Conservation (phyloP, 1,284 basidiomycete genomes). For the Anthracocystis setariae region DNA sequence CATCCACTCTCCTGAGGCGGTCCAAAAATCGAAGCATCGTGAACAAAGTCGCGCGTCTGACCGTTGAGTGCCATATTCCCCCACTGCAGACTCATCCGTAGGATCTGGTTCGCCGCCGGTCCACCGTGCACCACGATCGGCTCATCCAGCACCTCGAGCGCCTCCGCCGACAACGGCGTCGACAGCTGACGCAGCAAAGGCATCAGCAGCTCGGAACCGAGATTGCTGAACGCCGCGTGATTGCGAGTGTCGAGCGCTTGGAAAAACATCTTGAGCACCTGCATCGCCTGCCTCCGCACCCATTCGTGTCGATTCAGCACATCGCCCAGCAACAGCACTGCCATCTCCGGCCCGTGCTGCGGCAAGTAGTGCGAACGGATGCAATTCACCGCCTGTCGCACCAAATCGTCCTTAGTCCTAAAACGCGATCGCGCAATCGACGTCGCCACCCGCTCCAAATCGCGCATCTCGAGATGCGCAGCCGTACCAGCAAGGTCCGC, state of each 20-base stretch:
- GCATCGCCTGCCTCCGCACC: conserved; percentile 84
- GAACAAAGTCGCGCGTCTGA: conserved; percentile 46
- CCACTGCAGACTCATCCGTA: conserved; percentile 76
- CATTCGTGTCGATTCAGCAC: conserved; percentile 86
- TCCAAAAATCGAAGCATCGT: conserved; percentile 56
- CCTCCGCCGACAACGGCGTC: conserved; percentile 83
- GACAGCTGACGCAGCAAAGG: conserved; percentile 86
- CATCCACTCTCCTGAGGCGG: conserved; percentile 60
- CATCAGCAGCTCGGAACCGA: conserved; percentile 88
- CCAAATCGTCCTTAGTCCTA: conserved; percentile 90
- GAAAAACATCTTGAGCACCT: conserved; percentile 87
- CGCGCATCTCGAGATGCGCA: conserved; percentile 76
- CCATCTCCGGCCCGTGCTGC: conserved; percentile 76
- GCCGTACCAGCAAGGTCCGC: conserved; percentile 80
- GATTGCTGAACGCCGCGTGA: conserved; percentile 73
- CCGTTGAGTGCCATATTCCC: conserved; percentile 36
- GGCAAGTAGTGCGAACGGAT: conserved; percentile 82
- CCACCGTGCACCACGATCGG: conserved; percentile 80
- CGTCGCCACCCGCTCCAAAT: conserved; percentile 84
- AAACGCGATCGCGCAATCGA: conserved; percentile 89
- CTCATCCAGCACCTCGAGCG: conserved; percentile 89
- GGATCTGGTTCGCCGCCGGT: conserved; percentile 81
- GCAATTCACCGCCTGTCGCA: conserved; percentile 85
- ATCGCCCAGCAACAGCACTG: conserved; percentile 83
- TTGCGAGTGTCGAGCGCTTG: conserved; percentile 83